Base-by-base conservation (phyloP, 106 monocot genomes). In the Dendrobium chrysotoxum region DNA sequence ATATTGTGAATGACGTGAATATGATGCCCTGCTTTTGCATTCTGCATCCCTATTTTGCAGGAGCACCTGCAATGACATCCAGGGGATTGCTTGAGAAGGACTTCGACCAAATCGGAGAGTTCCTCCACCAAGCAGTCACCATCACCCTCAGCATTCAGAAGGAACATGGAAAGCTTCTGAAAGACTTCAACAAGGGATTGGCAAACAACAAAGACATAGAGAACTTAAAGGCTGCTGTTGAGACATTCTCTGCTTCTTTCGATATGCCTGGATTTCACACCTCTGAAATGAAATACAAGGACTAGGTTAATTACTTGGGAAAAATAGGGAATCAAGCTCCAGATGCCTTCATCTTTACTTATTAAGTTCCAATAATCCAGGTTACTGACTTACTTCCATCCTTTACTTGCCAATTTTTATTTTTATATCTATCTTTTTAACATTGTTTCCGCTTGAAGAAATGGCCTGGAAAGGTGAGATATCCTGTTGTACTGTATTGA, bases 101-200 rank as follows among this genome's bases (percentile, higher is more conserved):
- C 80, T 92, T 92, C 38, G 90, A 90, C 81, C 81, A 87, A 84
- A 89, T 92, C 58, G 85, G 80, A 4, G 89, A 89, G 76, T 92
- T 92, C 85, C 87, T 92, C 20, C 89, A 92, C 82, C 87, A 89
- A 64, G 89, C 92, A 11, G 83, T 92, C 58, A 89, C 81, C 77
- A 75, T 92, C 83, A 89, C 88, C 75, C 81, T 92, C 78, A 86
- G 31, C 79, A 86, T 92, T 45, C 92, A 92, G 83, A 89, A 87
- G 76, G 87, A 92, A 39, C 75, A 87, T 53, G 89, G 89, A 20
- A 89, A 92, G 87, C 87, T 89, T 58, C 83, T 89, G 40, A 92
- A 92, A 81, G 89, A 92, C 82, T 92, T 92, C 84, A 92, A 87
- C 89, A 91, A 91, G 81, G 91, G 91, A 46, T 50, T 84, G 23